Percentiles rank a stretch among this genome's conserved stretches.
Evolutionary conservation across 345 rosid species (phyloP).

Genomic region (Trapa bicornis): DNA sequence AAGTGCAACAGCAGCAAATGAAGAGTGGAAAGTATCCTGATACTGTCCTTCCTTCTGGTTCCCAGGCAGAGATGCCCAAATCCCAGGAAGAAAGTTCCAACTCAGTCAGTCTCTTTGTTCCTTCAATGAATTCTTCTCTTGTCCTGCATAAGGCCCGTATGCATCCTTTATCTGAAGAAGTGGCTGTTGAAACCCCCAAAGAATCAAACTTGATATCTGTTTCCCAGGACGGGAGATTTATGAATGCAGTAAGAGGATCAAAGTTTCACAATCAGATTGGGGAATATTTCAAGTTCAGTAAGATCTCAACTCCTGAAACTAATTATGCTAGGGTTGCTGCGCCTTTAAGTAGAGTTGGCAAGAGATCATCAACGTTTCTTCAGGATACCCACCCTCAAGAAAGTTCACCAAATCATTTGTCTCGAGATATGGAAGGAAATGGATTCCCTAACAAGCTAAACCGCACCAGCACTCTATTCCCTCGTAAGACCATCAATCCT

Average conservation of each 20-base stretch:
- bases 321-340: slow-evolving; percentile 13
- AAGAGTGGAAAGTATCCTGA: slow-evolving; percentile 38
- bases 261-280: slow-evolving; percentile 20
- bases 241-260: slow-evolving; percentile 27
- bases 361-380: slow-evolving; percentile 18
- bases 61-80: slow-evolving; percentile 32
- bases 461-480: slow-evolving; percentile 25
- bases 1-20: slow-evolving; percentile 48
- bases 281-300: slow-evolving; percentile 33
- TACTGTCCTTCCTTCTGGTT: slow-evolving; percentile 18
- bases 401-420: slow-evolving; percentile 21
- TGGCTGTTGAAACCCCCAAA: slow-evolving; percentile 32
- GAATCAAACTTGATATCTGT: slow-evolving; percentile 22
- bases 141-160: slow-evolving; percentile 16
- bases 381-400: slow-evolving; percentile 21
- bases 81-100: slow-evolving; percentile 19
- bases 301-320: slow-evolving; percentile 24
- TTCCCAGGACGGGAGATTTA: slow-evolving; percentile 32
- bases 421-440: slow-evolving; percentile 35
- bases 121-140: slow-evolving; percentile 29
- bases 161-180: slow-evolving; percentile 15
- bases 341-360: slow-evolving; percentile 28
- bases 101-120: slow-evolving; percentile 23
- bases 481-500: slow-evolving; percentile 16
- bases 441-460: slow-evolving; percentile 28